Conservation (phyloP, 106 monocot genomes). For the Xerophyta viscosa region DNA sequence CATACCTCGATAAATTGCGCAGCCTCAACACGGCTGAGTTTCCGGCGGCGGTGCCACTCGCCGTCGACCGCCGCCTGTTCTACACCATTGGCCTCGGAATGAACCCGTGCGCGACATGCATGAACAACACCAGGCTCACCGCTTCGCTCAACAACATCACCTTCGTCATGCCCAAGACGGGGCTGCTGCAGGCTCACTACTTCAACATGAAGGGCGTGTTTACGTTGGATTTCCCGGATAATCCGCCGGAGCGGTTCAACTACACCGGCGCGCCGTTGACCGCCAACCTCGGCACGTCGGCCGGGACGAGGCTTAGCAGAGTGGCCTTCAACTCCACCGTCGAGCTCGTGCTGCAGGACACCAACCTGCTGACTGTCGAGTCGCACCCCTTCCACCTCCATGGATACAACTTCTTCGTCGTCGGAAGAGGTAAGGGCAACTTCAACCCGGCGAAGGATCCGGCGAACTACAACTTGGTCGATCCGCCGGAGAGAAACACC, state of each 20-base stretch:
- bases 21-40: constrained; percentile 23
- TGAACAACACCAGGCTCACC: constrained; percentile 24
- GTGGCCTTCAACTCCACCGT: constrained; percentile 33
- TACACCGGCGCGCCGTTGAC: constrained; percentile 38
- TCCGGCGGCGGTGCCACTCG: constrained; percentile 25
- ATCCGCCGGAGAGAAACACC: constrained; percentile 46
- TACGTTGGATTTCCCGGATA: constrained; percentile 30
- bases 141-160: constrained; percentile 42
- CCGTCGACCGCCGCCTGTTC: constrained; percentile 31
- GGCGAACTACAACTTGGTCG: constrained; percentile 34
- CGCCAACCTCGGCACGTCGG: constrained; percentile 31
- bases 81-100: constrained; percentile 28
- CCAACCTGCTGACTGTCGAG: constrained; percentile 27
- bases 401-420: constrained; percentile 35
- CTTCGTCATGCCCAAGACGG: constrained; percentile 29
- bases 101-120: constrained; percentile 25
- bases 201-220: constrained; percentile 28
- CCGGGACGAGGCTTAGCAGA: constrained; percentile 32
- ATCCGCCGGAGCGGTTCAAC: constrained; percentile 22
- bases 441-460: constrained; percentile 33
- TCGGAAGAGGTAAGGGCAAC: constrained; percentile 30
- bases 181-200: constrained; percentile 39
- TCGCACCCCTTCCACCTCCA: constrained; percentile 37
- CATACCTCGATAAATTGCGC: constrained; percentile 16
- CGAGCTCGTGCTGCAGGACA: constrained; percentile 37